Evolutionary conservation across 352 stramenopile genomes (phyloP), one percentile per base, ranked within the genome.

Genomic region (Plasmopara viticola): DNA sequence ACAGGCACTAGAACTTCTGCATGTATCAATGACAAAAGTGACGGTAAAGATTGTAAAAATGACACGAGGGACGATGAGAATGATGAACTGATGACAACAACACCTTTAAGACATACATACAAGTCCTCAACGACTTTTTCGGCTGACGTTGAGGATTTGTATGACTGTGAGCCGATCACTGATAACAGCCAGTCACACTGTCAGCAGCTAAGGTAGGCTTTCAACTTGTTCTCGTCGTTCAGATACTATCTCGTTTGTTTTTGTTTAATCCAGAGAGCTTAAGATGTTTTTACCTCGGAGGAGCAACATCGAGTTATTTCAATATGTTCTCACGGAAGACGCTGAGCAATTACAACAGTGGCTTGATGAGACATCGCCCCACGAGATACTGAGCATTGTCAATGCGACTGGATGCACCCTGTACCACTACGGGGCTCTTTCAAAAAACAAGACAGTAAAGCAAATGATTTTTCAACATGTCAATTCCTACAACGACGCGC

Each of bases 401-500:
- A 71, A 85, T 30, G 15, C 34, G 2, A 34, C 46, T 0, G 45
- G 60, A 28, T 66, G 68, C 8, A 66, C 57, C 0, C 42, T 78
- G 6, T 85, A 83, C 25, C 74, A 85, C 48, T 85, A 85, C 45
- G 74, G 64, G 5, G 60, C 63, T 9, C 53, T 85, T n/a, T 70
- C 55, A 3, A 53, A 39, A 9, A 34, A 48, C 9, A 58, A 56
- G 6, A 6, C 9, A 6, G 37, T 62, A 13, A 51, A 53, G 17
- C 44, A 66, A 4, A 13, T 62, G 9, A 58, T 78, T 9, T 78
- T 82, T 18, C 39, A 53, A 14, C 64, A 78, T n/a, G 57, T 67
- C 6, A 63, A 44, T 20, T 37, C 13, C 5, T 76, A 70, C 40
- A 57, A 56, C 9, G 55, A 76, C 29, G 41, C 39, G 5, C 25